Percentiles rank a stretch among this genome's conserved stretches.
These are phyloP conservation scores for Kodamaea jinghongensis DNA, from an alignment of 805 yeast genomes.

Conservation along the genomic window DNA sequence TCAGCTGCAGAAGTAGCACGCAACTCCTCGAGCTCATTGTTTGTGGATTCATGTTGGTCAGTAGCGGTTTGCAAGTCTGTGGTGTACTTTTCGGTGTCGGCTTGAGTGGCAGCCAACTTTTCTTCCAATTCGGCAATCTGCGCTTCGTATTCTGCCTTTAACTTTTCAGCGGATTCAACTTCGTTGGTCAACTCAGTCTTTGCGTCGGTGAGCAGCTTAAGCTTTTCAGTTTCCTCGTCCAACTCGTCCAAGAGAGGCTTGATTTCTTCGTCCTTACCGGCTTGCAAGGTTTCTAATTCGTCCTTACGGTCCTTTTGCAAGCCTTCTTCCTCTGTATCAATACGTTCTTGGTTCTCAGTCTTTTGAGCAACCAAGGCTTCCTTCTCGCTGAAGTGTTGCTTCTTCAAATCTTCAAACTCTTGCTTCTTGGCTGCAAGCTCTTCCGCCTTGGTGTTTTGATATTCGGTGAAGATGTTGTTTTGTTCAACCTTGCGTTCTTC, in stretches of 20 bases:
- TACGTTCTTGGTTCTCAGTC: conserved; percentile 43
- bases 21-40: conserved; percentile 38
- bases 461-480: conserved; percentile 25
- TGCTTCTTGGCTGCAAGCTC: conserved; percentile 28
- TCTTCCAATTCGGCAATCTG: conserved; percentile 43
- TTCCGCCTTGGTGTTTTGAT: conserved; percentile 27
- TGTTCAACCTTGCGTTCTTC: conserved; percentile 32
- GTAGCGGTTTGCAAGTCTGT: conserved; percentile 31
- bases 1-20: conserved; percentile 23
- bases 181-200: conserved; percentile 46
- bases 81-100: conserved; percentile 32
- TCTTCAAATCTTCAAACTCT: conserved; percentile 36
- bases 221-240: conserved; percentile 46
- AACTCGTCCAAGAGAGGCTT: conserved; percentile 56
- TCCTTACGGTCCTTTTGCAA: conserved; percentile 44
- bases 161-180: conserved; percentile 42
- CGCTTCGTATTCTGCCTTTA: conserved; percentile 43
- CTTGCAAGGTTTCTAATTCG: conserved; percentile 48
- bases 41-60: conserved; percentile 37
- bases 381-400: conserved; percentile 38
- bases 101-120: conserved; percentile 43
- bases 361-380: conserved; percentile 45
- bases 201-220: conserved; percentile 49
- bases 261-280: conserved; percentile 51
- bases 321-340: conserved; percentile 42